These are phyloP conservation scores for Botrytis paeoniae DNA, from an alignment of 2,329 filamentous ascomycete species.

Conservation along the genomic window DNA sequence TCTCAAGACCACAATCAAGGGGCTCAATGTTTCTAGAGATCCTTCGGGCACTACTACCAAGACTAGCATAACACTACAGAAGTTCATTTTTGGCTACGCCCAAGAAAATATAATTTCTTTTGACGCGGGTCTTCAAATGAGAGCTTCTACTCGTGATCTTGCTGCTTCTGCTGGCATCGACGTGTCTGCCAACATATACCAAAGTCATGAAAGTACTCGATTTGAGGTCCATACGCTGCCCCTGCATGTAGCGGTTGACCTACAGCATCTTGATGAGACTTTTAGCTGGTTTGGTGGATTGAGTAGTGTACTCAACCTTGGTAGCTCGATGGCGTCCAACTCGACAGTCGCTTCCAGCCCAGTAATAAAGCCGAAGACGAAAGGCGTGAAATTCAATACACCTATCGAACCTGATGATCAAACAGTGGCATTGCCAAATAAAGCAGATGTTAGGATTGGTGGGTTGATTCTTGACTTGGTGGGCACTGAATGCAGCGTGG, in stretches of 20 bases:
- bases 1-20: slow-evolving; percentile 32
- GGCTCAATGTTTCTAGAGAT: slow-evolving; percentile 30
- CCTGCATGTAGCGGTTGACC: slow-evolving; percentile 70
- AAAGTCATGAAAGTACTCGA: slow-evolving; percentile 45
- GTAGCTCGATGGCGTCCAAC: slow-evolving; percentile 76
- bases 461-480: slow-evolving; percentile 74
- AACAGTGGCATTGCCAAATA: slow-evolving; percentile 43
- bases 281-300: slow-evolving; percentile 87
- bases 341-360: slow-evolving; percentile 49
- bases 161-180: slow-evolving; percentile 57
- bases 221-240: slow-evolving; percentile 74
- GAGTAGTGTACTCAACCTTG: slow-evolving; percentile 85
- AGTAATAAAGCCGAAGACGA: slow-evolving; percentile 44
- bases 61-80: slow-evolving; percentile 44
- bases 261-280: slow-evolving; percentile 79
- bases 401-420: slow-evolving; percentile 37
- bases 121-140: slow-evolving; percentile 55
- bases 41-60: slow-evolving; percentile 25
- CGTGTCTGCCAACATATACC: slow-evolving; percentile 52
- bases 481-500: slow-evolving; percentile 72
- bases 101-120: slow-evolving; percentile 63
- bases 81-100: slow-evolving; percentile 61
- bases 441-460: slow-evolving; percentile 73
- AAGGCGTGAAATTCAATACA: slow-evolving; percentile 59
- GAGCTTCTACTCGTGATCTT: slow-evolving; percentile 56